These are phyloP conservation scores for Chaetomiaceae sp. DNA, from an alignment of 2,329 filamentous ascomycete genomes.

Conservation along the genomic window DNA sequence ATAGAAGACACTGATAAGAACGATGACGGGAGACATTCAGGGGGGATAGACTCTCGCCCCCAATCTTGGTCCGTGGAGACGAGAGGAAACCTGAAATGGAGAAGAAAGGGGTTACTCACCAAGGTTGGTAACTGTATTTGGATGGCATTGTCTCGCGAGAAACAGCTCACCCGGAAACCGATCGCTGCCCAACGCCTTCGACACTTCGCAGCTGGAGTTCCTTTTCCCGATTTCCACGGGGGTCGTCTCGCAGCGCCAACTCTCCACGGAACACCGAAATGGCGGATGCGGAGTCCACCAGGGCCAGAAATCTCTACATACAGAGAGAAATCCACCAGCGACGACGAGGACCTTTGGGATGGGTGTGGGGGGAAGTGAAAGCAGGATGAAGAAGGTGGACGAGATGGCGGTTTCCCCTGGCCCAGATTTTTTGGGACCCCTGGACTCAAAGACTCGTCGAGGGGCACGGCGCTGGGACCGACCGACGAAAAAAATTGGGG, in stretches of 20 bases:
- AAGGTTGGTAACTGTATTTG: slow-evolving; percentile 26
- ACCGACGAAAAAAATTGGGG: slow-evolving; percentile 17
- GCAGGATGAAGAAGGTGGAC: not conserved
- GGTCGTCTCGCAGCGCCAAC: slow-evolving; percentile 18
- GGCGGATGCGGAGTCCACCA: slow-evolving; percentile 22
- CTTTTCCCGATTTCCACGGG: slow-evolving; percentile 3
- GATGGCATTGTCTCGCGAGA: slow-evolving; percentile 24
- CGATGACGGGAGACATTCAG: not conserved
- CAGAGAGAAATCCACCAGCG: slow-evolving; percentile 18
- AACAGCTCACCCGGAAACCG: slow-evolving; percentile 9
- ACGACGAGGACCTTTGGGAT: slow-evolving; percentile 14
- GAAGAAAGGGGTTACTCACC: slow-evolving; percentile 20
- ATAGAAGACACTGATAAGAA: not conserved
- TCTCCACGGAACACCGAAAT: slow-evolving; percentile 26
- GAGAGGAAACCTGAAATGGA: not conserved
- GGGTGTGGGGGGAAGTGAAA: not conserved
- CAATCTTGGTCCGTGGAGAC: not conserved
- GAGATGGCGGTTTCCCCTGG: slow-evolving; percentile 8
- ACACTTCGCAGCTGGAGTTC: not conserved
- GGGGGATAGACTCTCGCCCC: not conserved
- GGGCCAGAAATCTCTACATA: slow-evolving; percentile 22
- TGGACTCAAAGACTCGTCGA: slow-evolving; percentile 1
- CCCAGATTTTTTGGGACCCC: slow-evolving; percentile 12
- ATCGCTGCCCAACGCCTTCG: slow-evolving; percentile 11
- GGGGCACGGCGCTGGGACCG: slow-evolving; percentile 1